Conservation (phyloP, 2,329 filamentous ascomycete genomes). For the Talaromyces marneffei region DNA sequence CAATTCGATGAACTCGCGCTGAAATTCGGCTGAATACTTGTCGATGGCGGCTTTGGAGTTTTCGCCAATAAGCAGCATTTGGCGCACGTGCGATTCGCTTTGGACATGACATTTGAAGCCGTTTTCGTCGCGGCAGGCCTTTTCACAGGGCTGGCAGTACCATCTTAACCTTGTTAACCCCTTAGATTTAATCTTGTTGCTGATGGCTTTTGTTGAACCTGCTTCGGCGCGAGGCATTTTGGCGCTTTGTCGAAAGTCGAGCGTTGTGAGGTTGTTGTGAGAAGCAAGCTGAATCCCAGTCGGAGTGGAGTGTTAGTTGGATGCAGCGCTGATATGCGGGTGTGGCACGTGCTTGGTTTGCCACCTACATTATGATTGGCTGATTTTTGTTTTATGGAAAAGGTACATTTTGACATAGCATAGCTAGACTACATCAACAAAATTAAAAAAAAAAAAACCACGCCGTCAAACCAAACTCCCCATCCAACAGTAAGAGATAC, state of each 20-base stretch:
- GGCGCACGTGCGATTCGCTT: conserved; percentile 79
- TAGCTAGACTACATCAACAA: neutral
- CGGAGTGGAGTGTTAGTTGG: too few species aligned
- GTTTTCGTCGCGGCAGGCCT: conserved; percentile 77
- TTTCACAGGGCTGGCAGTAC: conserved; percentile 69
- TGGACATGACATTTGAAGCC: conserved; percentile 82
- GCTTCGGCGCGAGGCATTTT: conserved; percentile 89
- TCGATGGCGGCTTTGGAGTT: conserved; percentile 79
- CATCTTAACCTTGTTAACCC: conserved; percentile 72
- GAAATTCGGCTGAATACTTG: conserved; percentile 75
- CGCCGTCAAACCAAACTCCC: conserved; percentile 1
- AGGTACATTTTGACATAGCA: neutral
- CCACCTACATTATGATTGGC: conserved; percentile 3
- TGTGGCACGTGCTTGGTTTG: neutral
- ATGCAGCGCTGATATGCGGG: neutral
- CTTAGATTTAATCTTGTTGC: conserved; percentile 78
- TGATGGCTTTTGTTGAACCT: conserved; percentile 82
- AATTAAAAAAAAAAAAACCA: neutral
- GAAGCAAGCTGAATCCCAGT: too few species aligned
- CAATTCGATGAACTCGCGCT: conserved; percentile 69
- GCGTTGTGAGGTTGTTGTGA: neutral
- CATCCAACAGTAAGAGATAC: neutral
- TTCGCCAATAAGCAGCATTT: conserved; percentile 81
- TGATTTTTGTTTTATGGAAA: neutral
- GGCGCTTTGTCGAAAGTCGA: conserved; percentile 15